A percentile compares a stretch with the other conserved stretches of the same genome.
These are phyloP conservation scores for Lepidopterella palustris DNA, from an alignment of 495 filamentous ascomycete genomes.

Conservation along the genomic window DNA sequence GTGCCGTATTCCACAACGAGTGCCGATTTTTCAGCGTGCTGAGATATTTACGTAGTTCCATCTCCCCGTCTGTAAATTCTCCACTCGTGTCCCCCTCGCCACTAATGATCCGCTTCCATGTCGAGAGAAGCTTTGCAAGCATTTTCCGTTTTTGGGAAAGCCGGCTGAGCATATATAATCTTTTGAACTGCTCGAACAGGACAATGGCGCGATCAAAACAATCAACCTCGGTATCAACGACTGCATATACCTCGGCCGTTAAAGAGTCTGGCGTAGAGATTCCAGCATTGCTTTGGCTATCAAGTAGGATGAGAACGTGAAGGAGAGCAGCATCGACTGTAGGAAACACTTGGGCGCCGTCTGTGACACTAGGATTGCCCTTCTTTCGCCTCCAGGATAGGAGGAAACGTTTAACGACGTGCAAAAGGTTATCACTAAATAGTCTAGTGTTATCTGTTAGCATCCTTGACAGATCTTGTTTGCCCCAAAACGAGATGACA, in stretches of 20 bases:
- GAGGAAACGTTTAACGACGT: conserved; percentile 75
- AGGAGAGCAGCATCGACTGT: conserved; percentile 86
- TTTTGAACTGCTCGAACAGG: conserved; percentile 69
- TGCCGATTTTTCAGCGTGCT: conserved; percentile 67
- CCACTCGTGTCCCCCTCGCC: conserved; percentile 71
- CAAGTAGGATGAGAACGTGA: conserved; percentile 73
- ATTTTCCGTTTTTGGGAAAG: conserved; percentile 68
- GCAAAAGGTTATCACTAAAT: conserved; percentile 48
- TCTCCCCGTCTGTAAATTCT: conserved; percentile 77
- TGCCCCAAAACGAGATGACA: conserved; percentile 52
- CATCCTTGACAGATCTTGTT: conserved; percentile 33
- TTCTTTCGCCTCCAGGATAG: conserved; percentile 83
- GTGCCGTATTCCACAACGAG: conserved; percentile 87
- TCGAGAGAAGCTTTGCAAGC: conserved; percentile 71
- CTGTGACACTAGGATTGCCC: conserved; percentile 86
- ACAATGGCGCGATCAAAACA: conserved; percentile 80
- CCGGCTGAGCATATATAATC: conserved; percentile 85
- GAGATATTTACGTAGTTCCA: conserved; percentile 76
- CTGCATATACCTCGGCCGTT: conserved; percentile 70
- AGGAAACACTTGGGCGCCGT: conserved; percentile 77
- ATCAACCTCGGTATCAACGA: conserved; percentile 84
- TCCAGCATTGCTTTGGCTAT: conserved; percentile 43
- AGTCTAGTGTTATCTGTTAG: conserved; percentile 28
- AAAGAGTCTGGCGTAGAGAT: conserved; percentile 46
- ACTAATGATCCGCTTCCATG: conserved; percentile 85